Percentiles rank a stretch among this genome's conserved stretches.
Conservation (phyloP, 140 eudicot genomes). For the Flaveria floridana region DNA sequence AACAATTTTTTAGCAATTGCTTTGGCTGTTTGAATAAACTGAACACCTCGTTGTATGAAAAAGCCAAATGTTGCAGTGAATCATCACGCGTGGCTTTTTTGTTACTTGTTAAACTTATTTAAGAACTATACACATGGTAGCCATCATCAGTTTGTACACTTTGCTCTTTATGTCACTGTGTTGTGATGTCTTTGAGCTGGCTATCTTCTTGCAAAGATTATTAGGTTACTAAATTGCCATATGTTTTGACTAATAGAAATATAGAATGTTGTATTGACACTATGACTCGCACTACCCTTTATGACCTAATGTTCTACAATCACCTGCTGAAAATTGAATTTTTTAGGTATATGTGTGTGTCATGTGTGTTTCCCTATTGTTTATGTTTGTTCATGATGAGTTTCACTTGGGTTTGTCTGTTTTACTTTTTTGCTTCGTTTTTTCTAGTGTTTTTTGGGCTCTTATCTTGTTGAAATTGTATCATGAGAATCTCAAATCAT, state of each 20-base stretch:
- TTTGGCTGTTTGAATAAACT: background rate
- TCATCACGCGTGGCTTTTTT: too few species aligned
- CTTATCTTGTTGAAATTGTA: background rate
- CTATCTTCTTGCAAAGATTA: background rate
- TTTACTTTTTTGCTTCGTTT: background rate
- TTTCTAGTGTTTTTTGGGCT: background rate
- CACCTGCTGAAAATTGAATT: background rate
- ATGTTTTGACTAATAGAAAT: conserved; percentile 1
- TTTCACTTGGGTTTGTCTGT: background rate
- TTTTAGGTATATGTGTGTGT: background rate
- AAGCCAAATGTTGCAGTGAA: background rate
- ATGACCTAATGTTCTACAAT: background rate
- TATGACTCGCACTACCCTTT: too few species aligned
- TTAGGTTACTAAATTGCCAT: background rate
- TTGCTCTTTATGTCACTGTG: background rate
- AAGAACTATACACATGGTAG: background rate
- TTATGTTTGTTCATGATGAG: background rate
- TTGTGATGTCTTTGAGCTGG: background rate
- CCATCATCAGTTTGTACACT: background rate
- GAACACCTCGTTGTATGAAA: background rate
- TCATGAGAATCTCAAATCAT: background rate
- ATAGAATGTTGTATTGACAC: background rate
- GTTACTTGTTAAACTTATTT: background rate
- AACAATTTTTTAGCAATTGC: background rate
- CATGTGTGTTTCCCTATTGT: background rate